A percentile compares a stretch with the other conserved stretches of the same genome.
Evolutionary conservation across 2,329 filamentous ascomycete species (phyloP).

Genomic region (Alternaria panax): DNA sequence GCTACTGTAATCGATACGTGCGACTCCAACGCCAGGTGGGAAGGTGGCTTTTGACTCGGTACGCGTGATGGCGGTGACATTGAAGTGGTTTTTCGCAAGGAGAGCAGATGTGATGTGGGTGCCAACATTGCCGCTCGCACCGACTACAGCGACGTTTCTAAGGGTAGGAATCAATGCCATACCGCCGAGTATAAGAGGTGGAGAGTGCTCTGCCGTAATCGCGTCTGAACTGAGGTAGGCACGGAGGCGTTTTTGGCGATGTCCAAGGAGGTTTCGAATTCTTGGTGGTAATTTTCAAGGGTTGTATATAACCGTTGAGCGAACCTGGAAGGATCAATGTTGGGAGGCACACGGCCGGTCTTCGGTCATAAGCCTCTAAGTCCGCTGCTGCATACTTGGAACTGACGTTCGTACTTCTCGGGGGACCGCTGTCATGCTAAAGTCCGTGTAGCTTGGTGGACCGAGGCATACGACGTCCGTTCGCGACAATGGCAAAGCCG

Average conservation of each 20-base stretch:
- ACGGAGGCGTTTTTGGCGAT: neutral
- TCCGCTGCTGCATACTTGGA: neutral
- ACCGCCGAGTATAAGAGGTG: neutral
- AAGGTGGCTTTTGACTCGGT: conserved; percentile 53
- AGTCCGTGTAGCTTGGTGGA: neutral
- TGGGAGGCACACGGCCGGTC: neutral
- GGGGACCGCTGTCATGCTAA: neutral
- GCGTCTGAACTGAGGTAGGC: neutral
- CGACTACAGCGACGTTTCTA: conserved; percentile 51
- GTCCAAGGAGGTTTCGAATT: neutral
- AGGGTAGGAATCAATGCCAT: conserved; percentile 22
- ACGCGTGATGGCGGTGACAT: conserved; percentile 60
- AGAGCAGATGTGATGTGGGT: conserved; percentile 50
- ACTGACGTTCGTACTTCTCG: neutral
- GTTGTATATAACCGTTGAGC: neutral
- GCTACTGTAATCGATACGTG: conserved; percentile 58
- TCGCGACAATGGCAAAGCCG: neutral
- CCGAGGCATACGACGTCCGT: neutral
- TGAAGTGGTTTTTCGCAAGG: conserved; percentile 55
- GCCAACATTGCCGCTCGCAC: conserved; percentile 39
- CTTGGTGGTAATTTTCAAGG: neutral
- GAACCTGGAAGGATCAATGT: neutral
- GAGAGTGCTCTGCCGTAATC: neutral
- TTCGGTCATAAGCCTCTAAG: conserved; percentile 4
- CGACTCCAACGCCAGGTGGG: conserved; percentile 51